phyloP scores from a whole-genome alignment of 2,329 filamentous ascomycete genomes.

The Neofusicoccum sp. region DNA sequence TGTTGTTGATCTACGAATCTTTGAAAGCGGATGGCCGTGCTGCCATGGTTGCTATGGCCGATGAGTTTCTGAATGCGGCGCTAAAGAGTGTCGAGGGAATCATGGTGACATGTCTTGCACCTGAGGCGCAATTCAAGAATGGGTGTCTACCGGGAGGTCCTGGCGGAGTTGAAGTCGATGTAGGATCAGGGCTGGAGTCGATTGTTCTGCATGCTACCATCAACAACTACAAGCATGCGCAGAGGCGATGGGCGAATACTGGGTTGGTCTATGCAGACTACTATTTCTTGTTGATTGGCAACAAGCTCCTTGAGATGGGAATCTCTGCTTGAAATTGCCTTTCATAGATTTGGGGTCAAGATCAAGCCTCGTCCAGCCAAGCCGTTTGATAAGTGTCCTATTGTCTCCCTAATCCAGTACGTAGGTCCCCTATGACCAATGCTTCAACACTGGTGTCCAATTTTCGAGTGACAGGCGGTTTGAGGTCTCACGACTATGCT shows the following conservation, averaged over 20 bases:
- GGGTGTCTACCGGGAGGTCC: conserved; percentile 17
- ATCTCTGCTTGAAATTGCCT: no score
- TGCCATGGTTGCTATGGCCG: conserved; percentile 31
- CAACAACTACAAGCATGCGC: conserved; percentile 47
- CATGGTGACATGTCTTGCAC: neutral
- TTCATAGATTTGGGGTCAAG: no score
- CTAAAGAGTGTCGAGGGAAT: neutral
- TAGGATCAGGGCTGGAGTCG: conserved; percentile 38
- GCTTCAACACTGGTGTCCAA: no score
- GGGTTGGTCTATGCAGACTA: conserved; percentile 52
- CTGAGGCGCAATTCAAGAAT: neutral
- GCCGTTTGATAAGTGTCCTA: no score
- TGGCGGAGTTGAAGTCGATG: conserved; percentile 25
- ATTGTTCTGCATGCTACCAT: conserved; percentile 50
- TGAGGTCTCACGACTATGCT: no score
- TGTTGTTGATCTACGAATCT: conserved; percentile 40
- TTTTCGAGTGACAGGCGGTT: no score
- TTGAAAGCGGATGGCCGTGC: conserved; percentile 30
- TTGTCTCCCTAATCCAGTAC: no score
- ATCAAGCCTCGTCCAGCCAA: no score
- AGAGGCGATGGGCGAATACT: conserved; percentile 45
- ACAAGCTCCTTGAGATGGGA: conserved; percentile 39
- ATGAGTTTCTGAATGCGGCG: neutral
- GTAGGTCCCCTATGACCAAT: no score
- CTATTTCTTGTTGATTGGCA: conserved; percentile 48